Conservation (phyloP, 2,329 filamentous ascomycete genomes). For the Clarireedia monteithiana region DNA sequence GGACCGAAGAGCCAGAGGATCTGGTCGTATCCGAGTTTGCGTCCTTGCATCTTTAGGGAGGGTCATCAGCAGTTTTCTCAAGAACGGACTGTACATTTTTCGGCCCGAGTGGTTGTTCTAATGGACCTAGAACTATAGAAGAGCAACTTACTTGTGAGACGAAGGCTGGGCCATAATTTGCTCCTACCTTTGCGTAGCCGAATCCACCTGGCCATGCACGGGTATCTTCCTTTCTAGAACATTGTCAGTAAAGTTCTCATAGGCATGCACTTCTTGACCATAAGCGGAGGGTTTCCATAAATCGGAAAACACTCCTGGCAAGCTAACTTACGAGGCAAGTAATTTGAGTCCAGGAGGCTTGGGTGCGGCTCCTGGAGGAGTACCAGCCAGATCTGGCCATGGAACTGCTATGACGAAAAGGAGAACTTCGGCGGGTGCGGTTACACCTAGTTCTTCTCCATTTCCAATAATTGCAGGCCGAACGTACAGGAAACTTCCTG, state of each 20-base stretch:
- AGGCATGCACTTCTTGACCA: no score
- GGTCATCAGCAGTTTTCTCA: no score
- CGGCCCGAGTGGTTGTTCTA: no score
- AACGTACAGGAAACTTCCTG: conserved; percentile 72
- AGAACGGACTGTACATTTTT: no score
- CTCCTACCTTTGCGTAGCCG: conserved; percentile 85
- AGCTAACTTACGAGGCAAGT: conserved; percentile 50
- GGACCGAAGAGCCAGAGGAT: conserved; percentile 82
- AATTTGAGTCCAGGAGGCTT: conserved; percentile 56
- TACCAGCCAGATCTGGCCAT: conserved; percentile 38
- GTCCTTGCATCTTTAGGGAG: conserved; percentile 48
- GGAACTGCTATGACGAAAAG: conserved; percentile 68
- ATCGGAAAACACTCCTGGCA: neutral
- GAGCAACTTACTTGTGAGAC: conserved; percentile 41
- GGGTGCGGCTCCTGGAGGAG: conserved; percentile 30
- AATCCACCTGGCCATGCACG: conserved; percentile 92
- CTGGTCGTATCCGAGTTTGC: conserved; percentile 69
- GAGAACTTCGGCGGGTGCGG: conserved; percentile 71
- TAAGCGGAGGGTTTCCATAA: no score
- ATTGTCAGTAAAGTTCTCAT: neutral
- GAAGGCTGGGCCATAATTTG: conserved; percentile 83
- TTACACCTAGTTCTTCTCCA: conserved; percentile 71
- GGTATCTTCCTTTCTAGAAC: conserved; percentile 55
- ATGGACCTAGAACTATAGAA: neutral
- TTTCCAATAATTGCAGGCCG: conserved; percentile 83